These are phyloP conservation scores for Lactuca saligna DNA, from an alignment of 129 eudicot species.

Conservation along the genomic window DNA sequence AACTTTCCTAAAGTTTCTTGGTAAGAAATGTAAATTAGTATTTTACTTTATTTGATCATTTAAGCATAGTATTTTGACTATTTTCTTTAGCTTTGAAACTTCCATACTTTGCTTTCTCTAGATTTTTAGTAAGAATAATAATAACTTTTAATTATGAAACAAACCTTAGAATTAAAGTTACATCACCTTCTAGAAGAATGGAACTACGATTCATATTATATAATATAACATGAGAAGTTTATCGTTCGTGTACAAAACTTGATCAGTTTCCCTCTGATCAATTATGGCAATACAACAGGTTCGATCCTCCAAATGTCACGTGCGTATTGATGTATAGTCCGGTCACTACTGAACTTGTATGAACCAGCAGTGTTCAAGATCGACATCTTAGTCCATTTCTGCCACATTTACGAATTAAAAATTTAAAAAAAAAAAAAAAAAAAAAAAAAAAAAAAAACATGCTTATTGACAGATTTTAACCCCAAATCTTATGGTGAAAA, in stretches of 20 bases:
- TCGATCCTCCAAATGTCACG: slow-evolving; percentile 63
- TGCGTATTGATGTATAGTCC: slow-evolving; percentile 68
- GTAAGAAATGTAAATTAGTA: too few species aligned
- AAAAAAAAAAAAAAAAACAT: neutral
- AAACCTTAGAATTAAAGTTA: neutral
- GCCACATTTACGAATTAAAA: slow-evolving; percentile 15
- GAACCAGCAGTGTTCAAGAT: slow-evolving; percentile 73
- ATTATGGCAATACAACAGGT: slow-evolving; percentile 46
- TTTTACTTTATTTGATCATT: neutral
- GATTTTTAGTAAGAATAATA: neutral
- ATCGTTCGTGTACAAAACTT: slow-evolving; percentile 19
- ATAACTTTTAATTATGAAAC: neutral
- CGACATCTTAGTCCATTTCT: slow-evolving; percentile 80
- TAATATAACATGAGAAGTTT: neutral
- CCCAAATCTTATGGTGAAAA: neutral
- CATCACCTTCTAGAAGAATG: neutral
- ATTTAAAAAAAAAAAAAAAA: neutral
- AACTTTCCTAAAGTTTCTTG: too few species aligned
- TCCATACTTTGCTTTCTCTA: neutral
- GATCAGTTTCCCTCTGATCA: slow-evolving; percentile 19
- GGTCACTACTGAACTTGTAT: slow-evolving; percentile 68
- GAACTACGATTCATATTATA: slow-evolving; percentile 16
- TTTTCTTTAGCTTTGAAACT: neutral
- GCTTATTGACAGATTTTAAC: neutral
- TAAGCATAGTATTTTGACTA: neutral